Conservation (phyloP, 768 basidiomycete genomes). For the Cubamyces lactineus region DNA sequence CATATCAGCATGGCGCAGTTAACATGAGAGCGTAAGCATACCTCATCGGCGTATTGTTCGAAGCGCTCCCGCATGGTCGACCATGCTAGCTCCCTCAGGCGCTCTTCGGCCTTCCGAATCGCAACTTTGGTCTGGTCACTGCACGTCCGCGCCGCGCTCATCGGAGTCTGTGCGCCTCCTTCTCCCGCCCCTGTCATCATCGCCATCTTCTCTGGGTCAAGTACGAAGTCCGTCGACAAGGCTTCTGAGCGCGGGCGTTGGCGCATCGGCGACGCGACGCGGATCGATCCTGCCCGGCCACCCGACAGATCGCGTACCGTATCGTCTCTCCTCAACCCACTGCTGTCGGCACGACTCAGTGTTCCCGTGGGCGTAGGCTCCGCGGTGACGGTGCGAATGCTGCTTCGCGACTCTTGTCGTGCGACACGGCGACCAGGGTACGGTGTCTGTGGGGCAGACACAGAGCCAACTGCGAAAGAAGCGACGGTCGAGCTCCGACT, state of each 20-base stretch:
- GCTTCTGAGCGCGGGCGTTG: slow-evolving; percentile 27
- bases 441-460: slow-evolving; percentile 26
- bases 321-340: slow-evolving; percentile 23
- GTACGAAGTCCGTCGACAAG: slow-evolving; percentile 26
- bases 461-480: slow-evolving; percentile 47
- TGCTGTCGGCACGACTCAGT: slow-evolving; percentile 21
- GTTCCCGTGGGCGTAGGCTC: slow-evolving; percentile 42
- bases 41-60: slow-evolving; percentile 67
- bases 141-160: slow-evolving; percentile 23
- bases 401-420: slow-evolving; percentile 63
- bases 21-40: slow-evolving; percentile 30
- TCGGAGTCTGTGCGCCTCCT: slow-evolving; percentile 5
- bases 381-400: slow-evolving; percentile 72
- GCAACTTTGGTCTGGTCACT: slow-evolving; percentile 21
- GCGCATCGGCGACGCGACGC: slow-evolving; percentile 16
- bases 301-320: slow-evolving; percentile 23
- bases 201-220: slow-evolving; percentile 8
- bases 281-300: neutral
- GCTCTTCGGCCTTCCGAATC: slow-evolving; percentile 52
- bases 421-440: slow-evolving; percentile 28
- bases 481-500: slow-evolving; percentile 74
- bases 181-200: neutral
- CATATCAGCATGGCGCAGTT: slow-evolving; percentile 6
- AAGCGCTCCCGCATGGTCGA: slow-evolving; percentile 54
- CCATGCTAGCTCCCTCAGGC: slow-evolving; percentile 59